Conservation (phyloP, 2,329 filamentous ascomycete genomes). For the Talaromyces sp. region DNA sequence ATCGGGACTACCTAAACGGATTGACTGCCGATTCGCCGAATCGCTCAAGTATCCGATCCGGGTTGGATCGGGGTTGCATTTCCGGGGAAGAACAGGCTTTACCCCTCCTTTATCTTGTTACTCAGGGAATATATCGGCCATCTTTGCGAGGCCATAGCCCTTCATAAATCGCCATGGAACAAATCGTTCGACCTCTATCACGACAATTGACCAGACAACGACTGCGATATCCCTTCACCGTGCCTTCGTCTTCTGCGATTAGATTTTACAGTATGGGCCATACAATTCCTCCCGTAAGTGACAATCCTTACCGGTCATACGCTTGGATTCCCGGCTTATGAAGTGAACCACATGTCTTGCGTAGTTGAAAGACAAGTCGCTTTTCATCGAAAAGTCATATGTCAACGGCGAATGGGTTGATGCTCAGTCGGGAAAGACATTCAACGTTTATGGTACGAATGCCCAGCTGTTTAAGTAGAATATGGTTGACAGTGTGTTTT, state of each 20-base stretch:
- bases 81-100: neutral
- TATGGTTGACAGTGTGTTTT: neutral
- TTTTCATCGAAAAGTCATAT: conserved; percentile 80
- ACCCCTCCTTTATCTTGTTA: conserved; percentile 6
- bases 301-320: neutral
- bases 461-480: no score
- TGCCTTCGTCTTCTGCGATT: conserved; percentile 27
- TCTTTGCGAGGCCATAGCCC: neutral
- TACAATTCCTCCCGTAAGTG: conserved; percentile 36
- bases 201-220: conserved; percentile 33
- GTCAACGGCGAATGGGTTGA: conserved; percentile 90
- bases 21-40: neutral
- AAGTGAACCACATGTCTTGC: conserved; percentile 7
- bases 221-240: conserved; percentile 31
- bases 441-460: conserved; percentile 67
- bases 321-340: neutral
- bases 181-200: conserved; percentile 31
- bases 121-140: neutral
- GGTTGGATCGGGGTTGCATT: neutral
- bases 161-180: conserved; percentile 26
- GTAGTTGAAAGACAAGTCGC: conserved; percentile 69
- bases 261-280: conserved; percentile 40
- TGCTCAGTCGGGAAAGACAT: conserved; percentile 83
- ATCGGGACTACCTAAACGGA: neutral
- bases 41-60: neutral